Base-by-base conservation (phyloP, 345 rosid genomes). In the Eutrema yunnanense region DNA sequence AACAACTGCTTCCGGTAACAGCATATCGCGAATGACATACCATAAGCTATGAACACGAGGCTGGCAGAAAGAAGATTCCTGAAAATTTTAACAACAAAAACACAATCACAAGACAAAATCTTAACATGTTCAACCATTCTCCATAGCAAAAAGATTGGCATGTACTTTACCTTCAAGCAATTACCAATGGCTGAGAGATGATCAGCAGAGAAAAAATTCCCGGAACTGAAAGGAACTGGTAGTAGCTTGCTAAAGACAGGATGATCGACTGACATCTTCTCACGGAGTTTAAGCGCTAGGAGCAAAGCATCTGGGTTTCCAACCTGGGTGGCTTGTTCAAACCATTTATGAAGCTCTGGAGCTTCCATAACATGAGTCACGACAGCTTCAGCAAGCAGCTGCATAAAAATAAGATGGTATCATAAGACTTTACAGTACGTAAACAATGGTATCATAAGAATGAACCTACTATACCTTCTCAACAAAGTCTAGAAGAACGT, bases 241-340 rank as follows among this genome's bases (percentile, higher is more conserved):
- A 95, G 74, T 69, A 95, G 84, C 52, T 85, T 85, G 74, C 88
- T 76, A 30, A 92, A 84, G 33, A 62, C 53, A 46, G 73, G 27
- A 62, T 81, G 70, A 73, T 83, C 85, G 42, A 74, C 82, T 56
- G 86, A 75, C 59, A 81, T 60, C 80, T 81, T 92, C 67, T 88
- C 87, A 16, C 11, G 86, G 56, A 90, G 81, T 79, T 71, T 86
- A 73, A 95, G 83, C 6, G 97, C 94, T 80, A 95, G 79, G 71
- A 95, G 92, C 86, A 95, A 81, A 71, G 98, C 96, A 80, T 95
- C 98, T 9, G 99, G 90, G 80, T 95, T 90, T 69, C 97, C 98
- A 75, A 67, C 81, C 72, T 87, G 84, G 27, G 77, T 56, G 41
- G 96, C 94, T 68, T 82, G 85, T 41, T 84, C 85, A 79, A 92